Evolutionary conservation across 2,329 filamentous ascomycete genomes (phyloP), one percentile per base, ranked within the genome.

Genomic region (Coniochaeta ligniaria): DNA sequence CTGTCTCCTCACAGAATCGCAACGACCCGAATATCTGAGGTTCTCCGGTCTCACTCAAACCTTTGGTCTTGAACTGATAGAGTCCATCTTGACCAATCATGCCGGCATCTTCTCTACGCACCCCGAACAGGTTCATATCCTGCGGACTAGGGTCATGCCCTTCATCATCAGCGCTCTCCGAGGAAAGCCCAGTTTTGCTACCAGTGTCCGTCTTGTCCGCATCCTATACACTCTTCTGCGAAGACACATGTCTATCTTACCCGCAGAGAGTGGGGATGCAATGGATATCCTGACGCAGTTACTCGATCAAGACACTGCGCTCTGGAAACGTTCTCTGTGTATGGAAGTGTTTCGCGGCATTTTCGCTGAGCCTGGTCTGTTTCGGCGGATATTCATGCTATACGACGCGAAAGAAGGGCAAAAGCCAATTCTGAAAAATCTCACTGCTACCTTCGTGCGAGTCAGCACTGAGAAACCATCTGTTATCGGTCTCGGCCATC

Each of bases 311-410:
- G 95, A 98, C 64, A 86, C 88, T 2, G 80, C 86, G 0, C 70
- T 87, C 5, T 99, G 96, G 95, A 97, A 94, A 72, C 83, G 94
- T 61, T 88, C 91, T 0, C 75, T 98, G 6, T 96, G 92, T 64
- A 91, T 99, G 84, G 95, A 99, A 70, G 85, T 97, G 0, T 91
- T 97, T 67, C 85, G 91, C 60, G 89, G 89, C 7, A 83, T 98
- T 7, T 96, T 96, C 73, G 82, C 89, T 0, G 92, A 98, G 62
- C 85, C 92, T 38, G 82, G 83, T 12, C 80, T 96, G 24, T 80
- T 97, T 1, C 81, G 95, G 47, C 86, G 88, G 41, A 91, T 96
- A 2, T 98, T 91, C 70, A 81, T 85, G 7, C 79, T 90, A 17
- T 98, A 92, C 66, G 94, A 99, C 70, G 83, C 84, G 16, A 78